Base-by-base conservation (phyloP, 2,329 filamentous ascomycete genomes). In the Atkinsonella texensis region DNA sequence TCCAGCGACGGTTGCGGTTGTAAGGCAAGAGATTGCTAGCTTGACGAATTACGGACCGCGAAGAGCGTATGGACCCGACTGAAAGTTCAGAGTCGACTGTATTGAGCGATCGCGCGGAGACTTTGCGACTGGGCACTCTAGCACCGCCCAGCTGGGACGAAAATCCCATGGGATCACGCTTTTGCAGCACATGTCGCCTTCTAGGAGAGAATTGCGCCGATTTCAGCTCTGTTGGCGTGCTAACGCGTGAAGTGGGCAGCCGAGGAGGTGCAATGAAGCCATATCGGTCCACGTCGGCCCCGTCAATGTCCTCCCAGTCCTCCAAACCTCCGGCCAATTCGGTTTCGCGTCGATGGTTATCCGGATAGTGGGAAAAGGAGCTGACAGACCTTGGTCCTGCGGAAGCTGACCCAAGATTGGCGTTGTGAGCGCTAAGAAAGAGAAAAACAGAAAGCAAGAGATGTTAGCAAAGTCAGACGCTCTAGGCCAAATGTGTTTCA, bases 271-370 rank as follows among this genome's bases (percentile, higher is more conserved):
- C 74, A 59, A 85, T 85, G 67, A 85, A 85, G 54, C 82, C 82
- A 61, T 84, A 85, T 60, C 82, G 75, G 66, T 85, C 82, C 55
- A 85, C 77, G 62, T 81, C 76, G 48, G 69, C 71, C 33, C 74
- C 78, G 50, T 80, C 69, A 2, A 85, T 68, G 57, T 84, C 78
- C 59, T 84, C 77, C 81, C 80, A 85, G 59, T 85, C 81, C 62
- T 85, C 82, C 18, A 83, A 69, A 15, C 79, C 78, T 46, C 79
- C 77, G 13, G 77, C 77, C 41, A 76, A 65, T 59, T 80, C 75
- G 54, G 72, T 70, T 47, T 68, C 67, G 58, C 63, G 61, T 54
- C 67, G 62, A 49, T 60, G 38, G 46, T 58, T 59, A 49, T 72
- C 71, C 65, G 60, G 73, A 68, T 57, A 65, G 57, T 64, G 69